Evolutionary conservation across 106 monocot species (phyloP).

Genomic region (Acorus calamus): DNA sequence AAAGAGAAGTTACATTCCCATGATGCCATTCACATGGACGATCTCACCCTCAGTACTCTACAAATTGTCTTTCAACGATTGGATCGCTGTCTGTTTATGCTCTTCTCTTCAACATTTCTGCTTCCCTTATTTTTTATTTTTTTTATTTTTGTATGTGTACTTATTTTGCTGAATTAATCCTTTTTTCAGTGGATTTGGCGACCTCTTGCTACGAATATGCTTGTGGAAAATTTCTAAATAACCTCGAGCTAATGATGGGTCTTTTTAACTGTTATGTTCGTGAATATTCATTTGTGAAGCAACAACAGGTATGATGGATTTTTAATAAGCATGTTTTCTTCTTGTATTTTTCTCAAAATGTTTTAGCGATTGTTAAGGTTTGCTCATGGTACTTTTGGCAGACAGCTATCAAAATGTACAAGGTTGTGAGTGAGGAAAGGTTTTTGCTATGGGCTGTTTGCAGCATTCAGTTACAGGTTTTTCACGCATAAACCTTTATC

Average conservation of each 20-base stretch:
- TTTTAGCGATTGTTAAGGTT: not conserved
- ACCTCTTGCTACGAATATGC: conserved; percentile 95
- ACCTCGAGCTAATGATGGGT: conserved; percentile 88
- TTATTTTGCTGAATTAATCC: not conserved
- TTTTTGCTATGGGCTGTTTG: conserved; percentile 98
- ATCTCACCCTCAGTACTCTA: conserved; percentile 91
- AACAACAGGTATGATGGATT: conserved; percentile 69
- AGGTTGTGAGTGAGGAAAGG: conserved; percentile 85
- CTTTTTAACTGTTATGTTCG: conserved; percentile 97
- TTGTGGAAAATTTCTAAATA: conserved; percentile 69
- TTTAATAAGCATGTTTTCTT: not conserved
- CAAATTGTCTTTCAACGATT: conserved; percentile 94
- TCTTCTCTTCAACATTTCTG: conserved; percentile 3
- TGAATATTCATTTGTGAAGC: conserved; percentile 89
- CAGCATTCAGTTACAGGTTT: conserved; percentile 92
- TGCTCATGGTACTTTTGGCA: conserved; percentile 33
- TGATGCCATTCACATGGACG: conserved; percentile 54
- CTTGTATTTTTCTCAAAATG: not conserved
- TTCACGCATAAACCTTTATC: too few species aligned
- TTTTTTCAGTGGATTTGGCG: conserved; percentile 81
- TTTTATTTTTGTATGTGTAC: conserved; percentile 1
- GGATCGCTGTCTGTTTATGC: conserved; percentile 52
- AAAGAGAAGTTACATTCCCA: conserved; percentile 54
- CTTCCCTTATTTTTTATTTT: conserved; percentile 1
- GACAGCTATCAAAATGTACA: conserved; percentile 99